A percentile compares a stretch with the other conserved stretches of the same genome.
These are phyloP conservation scores for Chaetomium sp. DNA, from an alignment of 2,329 filamentous ascomycete genomes.

Conservation along the genomic window DNA sequence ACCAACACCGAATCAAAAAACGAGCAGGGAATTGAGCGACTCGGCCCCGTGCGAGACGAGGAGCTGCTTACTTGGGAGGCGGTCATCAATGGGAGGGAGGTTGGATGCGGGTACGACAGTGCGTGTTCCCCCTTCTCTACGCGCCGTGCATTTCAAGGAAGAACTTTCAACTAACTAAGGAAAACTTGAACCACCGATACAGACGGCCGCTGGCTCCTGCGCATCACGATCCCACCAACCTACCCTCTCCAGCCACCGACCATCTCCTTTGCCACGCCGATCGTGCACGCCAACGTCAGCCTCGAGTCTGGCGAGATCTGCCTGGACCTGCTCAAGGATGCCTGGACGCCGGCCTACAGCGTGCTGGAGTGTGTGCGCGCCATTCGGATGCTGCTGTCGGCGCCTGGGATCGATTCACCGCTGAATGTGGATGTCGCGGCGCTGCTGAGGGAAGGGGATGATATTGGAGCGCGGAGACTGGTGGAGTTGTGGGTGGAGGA, in stretches of 20 bases:
- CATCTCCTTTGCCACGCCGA: conserved; percentile 74
- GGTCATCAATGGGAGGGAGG: conserved; percentile 52
- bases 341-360: conserved; percentile 82
- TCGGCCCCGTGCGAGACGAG: conserved; percentile 48
- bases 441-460: conserved; percentile 61
- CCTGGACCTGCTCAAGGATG: conserved; percentile 72
- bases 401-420: conserved; percentile 66
- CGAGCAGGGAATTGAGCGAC: conserved; percentile 52
- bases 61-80: conserved; percentile 53
- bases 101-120: conserved; percentile 54
- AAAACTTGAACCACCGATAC: conserved; percentile 1
- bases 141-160: too few species aligned
- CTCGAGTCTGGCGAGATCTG: conserved; percentile 81
- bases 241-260: conserved; percentile 76
- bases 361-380: conserved; percentile 67
- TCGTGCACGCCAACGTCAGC: conserved; percentile 76
- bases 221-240: conserved; percentile 64
- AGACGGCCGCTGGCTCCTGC: conserved; percentile 76
- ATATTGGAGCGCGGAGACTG: conserved; percentile 59
- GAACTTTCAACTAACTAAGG: neutral
- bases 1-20: conserved; percentile 40
- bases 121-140: conserved; percentile 17
- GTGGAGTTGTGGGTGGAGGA: conserved; percentile 62
- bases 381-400: conserved; percentile 62
- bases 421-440: conserved; percentile 74